Evolutionary conservation across 2,329 filamentous ascomycete species (phyloP), one percentile per base, ranked within the genome.

Genomic region (Dactylellina sp.): DNA sequence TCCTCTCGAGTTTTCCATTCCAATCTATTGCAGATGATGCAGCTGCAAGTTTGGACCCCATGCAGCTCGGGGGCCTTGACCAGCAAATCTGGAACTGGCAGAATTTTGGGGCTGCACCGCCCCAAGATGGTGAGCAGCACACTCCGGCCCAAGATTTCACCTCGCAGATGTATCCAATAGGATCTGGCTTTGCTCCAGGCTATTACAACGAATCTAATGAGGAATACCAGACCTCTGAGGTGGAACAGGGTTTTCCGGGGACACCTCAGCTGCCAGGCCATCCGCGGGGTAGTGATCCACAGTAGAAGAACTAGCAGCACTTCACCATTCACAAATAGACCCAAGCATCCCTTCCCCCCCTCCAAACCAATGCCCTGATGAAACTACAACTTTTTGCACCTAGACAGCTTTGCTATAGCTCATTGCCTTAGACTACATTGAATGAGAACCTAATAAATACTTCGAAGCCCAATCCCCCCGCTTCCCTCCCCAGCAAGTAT

Each of bases 91-190:
- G 66, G 66, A 63, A 59, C 40, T 71, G 66, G 66, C 66, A 63
- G 22, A 35, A 35, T 14, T 71, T 63, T 32, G 42, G 59, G 12
- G 59, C 64, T 18, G 59, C 28, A 59, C 50, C 59, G 14, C 35
- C 59, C 28, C 52, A 65, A 44, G 32, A 47, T 22, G 53, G 52
- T 24, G 68, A 65, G 46, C 49, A 50, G 7, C 68, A 72, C 32
- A 64, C 60, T 4, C 53, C 59, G 9, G 46, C 59, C 9, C 68
- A 64, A 22, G 68, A 65, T 35, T 72, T 65, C 53, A 20, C 52
- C 16, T 55, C 61, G 59, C 66, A 71, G 50, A 63, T 71, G 18
- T 72, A 60, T 53, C 60, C 59, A 59, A 64, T 60, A 60, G 68
- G 39, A 53, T 47, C 68, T 32, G 44, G 28, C 14, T 72, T 60